Percentiles rank a stretch among this genome's conserved stretches.
Evolutionary conservation across 257 asterid species (phyloP).

Genomic region (Plantago elongata): DNA sequence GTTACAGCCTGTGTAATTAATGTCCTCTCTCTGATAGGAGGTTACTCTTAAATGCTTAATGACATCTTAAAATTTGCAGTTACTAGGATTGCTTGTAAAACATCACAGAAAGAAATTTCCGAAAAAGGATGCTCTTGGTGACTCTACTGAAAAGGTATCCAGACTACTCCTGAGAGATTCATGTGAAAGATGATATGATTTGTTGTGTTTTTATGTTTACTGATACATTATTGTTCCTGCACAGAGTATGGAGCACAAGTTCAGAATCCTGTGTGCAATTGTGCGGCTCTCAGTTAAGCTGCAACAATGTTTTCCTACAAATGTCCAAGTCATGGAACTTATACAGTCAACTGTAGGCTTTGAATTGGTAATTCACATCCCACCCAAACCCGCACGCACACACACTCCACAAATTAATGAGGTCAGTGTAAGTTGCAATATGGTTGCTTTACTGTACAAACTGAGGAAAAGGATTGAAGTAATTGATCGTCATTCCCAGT

Average conservation of each 20-base stretch:
- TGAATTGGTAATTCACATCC: constrained; percentile 44
- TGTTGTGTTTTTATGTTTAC: constrained; percentile 4
- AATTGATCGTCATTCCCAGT: not conserved
- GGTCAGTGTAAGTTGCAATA: not conserved
- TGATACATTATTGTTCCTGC: constrained; percentile 9
- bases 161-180: not conserved
- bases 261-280: constrained; percentile 54
- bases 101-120: constrained; percentile 70
- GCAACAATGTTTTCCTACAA: constrained; percentile 36
- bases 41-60: constrained; percentile 17
- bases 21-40: not conserved
- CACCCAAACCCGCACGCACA: no score
- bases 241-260: constrained; percentile 38
- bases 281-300: constrained; percentile 51
- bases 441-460: constrained; percentile 5
- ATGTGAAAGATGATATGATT: constrained; percentile 1
- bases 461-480: constrained; percentile 3
- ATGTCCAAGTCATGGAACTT: constrained; percentile 32
- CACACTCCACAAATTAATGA: no score
- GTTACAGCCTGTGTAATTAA: constrained; percentile 15
- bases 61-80: constrained; percentile 42
- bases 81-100: constrained; percentile 65
- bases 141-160: constrained; percentile 44
- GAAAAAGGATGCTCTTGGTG: constrained; percentile 38
- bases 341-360: constrained; percentile 39